Conservation (phyloP, 495 filamentous ascomycete genomes). For the Tuber aestivum region DNA sequence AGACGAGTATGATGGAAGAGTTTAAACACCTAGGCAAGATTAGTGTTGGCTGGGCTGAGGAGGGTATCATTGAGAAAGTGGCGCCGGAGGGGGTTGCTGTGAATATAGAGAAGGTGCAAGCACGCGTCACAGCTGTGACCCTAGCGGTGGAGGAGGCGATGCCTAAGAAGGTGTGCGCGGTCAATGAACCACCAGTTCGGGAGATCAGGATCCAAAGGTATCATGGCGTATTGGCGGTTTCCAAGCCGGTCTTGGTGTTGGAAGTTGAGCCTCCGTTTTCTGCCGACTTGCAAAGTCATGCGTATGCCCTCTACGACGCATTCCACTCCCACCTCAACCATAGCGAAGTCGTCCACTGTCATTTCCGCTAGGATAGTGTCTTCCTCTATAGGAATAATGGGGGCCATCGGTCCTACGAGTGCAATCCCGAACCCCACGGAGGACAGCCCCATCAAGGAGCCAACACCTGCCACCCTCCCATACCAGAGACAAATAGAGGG, state of each 20-base stretch:
- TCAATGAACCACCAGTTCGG: too few relatives aligned
- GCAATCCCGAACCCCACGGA: not conserved
- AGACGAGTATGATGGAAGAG: constrained; percentile 92
- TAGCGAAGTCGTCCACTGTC: constrained; percentile 12
- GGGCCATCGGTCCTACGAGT: not conserved
- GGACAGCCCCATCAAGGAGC: not conserved
- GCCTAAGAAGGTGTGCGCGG: too few relatives aligned
- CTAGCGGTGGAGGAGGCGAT: not conserved
- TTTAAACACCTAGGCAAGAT: constrained; percentile 69
- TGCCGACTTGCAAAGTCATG: too few relatives aligned
- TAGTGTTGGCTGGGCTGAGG: too few relatives aligned
- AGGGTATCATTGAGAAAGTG: too few relatives aligned
- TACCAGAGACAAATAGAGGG: constrained; percentile 27
- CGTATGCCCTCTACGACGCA: constrained; percentile 23
- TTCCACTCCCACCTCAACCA: constrained; percentile 12
- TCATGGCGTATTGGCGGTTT: constrained; percentile 9
- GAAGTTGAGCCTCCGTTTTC: constrained; percentile 8
- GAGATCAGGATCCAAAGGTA: too few relatives aligned
- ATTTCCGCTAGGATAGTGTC: constrained; percentile 11
- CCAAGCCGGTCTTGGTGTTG: constrained; percentile 7
- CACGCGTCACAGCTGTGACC: too few relatives aligned
- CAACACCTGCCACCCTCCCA: constrained; percentile 22
- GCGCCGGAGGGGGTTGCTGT: too few relatives aligned
- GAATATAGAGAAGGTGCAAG: too few relatives aligned
- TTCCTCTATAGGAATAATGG: constrained; percentile 2